Conservation (phyloP, 805 yeast species). For the Candida gorgasii region DNA sequence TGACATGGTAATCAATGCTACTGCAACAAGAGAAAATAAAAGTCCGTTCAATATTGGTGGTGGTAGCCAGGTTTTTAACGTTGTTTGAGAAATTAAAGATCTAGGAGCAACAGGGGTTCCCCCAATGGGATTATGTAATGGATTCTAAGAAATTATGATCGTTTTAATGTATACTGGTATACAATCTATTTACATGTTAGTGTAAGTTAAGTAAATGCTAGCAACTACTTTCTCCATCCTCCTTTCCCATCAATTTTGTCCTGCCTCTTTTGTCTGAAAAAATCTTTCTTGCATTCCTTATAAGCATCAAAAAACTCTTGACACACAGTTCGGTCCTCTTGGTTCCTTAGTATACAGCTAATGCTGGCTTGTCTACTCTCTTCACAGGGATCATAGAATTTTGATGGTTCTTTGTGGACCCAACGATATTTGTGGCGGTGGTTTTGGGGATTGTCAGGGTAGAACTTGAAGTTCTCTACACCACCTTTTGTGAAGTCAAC, state of each 20-base stretch:
- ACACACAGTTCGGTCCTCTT: constrained; percentile 64
- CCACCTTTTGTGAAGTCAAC: constrained; percentile 59
- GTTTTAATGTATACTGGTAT: not conserved
- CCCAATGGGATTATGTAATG: no score
- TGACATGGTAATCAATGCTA: constrained; percentile 1
- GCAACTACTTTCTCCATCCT: constrained; percentile 34
- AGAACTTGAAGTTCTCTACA: constrained; percentile 55
- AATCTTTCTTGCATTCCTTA: constrained; percentile 78
- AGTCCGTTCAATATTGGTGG: constrained; percentile 13
- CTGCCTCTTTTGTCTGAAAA: constrained; percentile 37
- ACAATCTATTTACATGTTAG: not conserved
- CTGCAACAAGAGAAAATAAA: constrained; percentile 1
- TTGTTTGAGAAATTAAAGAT: not conserved
- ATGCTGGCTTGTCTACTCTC: constrained; percentile 87
- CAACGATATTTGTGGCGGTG: constrained; percentile 68
- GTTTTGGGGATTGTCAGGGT: constrained; percentile 86
- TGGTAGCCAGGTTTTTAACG: constrained; percentile 11
- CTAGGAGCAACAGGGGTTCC: constrained; percentile 9
- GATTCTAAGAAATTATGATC: no score
- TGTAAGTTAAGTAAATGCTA: not conserved
- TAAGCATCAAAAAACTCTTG: constrained; percentile 87
- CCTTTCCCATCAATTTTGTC: constrained; percentile 39
- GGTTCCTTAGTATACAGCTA: constrained; percentile 76
- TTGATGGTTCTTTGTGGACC: constrained; percentile 74
- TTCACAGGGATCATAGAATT: constrained; percentile 90